Base-by-base conservation (phyloP, 2,329 filamentous ascomycete genomes). In the Trichoderma gracile region DNA sequence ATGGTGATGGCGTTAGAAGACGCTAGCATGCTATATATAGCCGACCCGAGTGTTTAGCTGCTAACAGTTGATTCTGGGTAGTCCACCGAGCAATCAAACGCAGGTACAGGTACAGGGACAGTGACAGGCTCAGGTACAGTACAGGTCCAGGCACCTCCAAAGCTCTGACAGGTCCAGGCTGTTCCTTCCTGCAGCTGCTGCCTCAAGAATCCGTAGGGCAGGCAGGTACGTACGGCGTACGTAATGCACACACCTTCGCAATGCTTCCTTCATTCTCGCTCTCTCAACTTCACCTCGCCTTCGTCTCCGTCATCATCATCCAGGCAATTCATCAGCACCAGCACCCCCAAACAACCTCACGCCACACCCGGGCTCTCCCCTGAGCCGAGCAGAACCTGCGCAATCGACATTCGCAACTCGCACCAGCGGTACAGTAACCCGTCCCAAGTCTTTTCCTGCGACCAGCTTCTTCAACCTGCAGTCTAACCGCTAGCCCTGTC, bases 1-100 rank as follows among this genome's bases (percentile, higher is more conserved):
- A 38, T 38, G 33, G 14, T 5, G 4, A 1, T 38, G 14, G 33
- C 12, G 12, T 12, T 38, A 38, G 33, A 5, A 38, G 33, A 47
- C 19, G 10, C 45, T 47, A 19, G 3, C 45, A 40, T 10, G 46
- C 46, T 59, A 59, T 59, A 50, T 59, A 59, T 59, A 59, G 56
- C 21, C 19, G 45, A 59, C 21, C 50, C 33, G 23, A 59, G 23
- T 40, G 10, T 33, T n/a, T n/a, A n/a, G n/a, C 30, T 33, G 25
- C 33, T 50, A 27, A 43, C 33, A 59, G 52, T 42, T 15, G 52
- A 38, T 55, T 25, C 52, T 21, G 25, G n/a, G n/a, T n/a, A n/a
- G n/a, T n/a, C n/a, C 21, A 54, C 33, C 33, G 33, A 19, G 19
- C 33, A 54, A 15, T 40, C 40, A 21, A 53, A 30, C 21, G 50